Evolutionary conservation across 139 green algal species (phyloP), one percentile per base, ranked within the genome.

Genomic region (Diplosphaera chodatii): DNA sequence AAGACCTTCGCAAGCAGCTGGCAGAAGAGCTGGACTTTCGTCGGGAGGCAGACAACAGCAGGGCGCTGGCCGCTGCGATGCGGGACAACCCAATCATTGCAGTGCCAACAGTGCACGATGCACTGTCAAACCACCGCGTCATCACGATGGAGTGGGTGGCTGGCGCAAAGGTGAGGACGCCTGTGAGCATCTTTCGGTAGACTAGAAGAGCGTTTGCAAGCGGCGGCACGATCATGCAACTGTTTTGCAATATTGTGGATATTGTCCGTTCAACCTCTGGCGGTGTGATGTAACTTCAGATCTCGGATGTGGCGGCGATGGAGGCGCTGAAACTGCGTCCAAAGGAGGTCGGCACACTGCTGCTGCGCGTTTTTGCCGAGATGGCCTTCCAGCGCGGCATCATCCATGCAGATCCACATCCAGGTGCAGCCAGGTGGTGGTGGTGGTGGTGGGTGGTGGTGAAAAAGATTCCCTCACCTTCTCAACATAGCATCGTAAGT

Each of bases 1-100:
- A 76, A 27, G 87, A 96, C 69, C 73, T 96, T 65, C 75, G 69
- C 34, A n/a, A 63, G 1, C 90, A 91, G 68, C 83, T 97, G 31
- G 64, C n/a, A 16, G 64, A 83, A 41, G 92, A 97, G 85, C 80
- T 97, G 40, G 91, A 96, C 74, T 96, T 95, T 72, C 40, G 77
- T 30, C 73, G 79, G n/a, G 91, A 96, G 73, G 78, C 87, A 0
- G 41, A 32, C 55, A 93, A 93, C 64, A 77, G 80, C 22, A 37
- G 76, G 1, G 74, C 75, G 28, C 82, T 90, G 40, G 69, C 67
- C 18, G 18, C 37, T n/a, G 56, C 82, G 16, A 75, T 89, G 32
- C 37, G 21, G 0, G 33, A 55, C 13, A 74, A 69, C 6, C 29
- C 33, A 0, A 67, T 80, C 20, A 81, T 93, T 29, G 70, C 72